phyloP scores from a whole-genome alignment of 2,329 filamentous ascomycete genomes.

The Fusarium sp. region DNA sequence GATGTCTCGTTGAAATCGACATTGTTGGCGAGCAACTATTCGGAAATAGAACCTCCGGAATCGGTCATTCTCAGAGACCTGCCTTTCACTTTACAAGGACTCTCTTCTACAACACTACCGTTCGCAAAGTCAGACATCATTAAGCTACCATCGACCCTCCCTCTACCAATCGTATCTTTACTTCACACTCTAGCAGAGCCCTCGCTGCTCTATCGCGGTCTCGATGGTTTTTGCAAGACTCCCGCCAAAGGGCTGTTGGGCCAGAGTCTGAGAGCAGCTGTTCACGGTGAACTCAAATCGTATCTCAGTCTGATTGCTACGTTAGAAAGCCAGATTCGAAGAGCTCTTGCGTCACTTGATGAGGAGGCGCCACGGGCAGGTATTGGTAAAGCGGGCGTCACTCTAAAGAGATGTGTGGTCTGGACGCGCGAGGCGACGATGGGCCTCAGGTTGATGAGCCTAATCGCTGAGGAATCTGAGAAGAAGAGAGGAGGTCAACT shows the following conservation, averaged over 20 bases:
- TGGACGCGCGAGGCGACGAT: slow-evolving; percentile 99
- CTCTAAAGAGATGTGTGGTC: slow-evolving; percentile 93
- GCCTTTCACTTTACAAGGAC: slow-evolving; percentile 92
- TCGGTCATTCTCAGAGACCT: slow-evolving; percentile 81
- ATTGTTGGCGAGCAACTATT: slow-evolving; percentile 70
- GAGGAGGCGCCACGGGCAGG: slow-evolving; percentile 76
- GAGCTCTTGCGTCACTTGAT: slow-evolving; percentile 82
- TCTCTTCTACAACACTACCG: slow-evolving; percentile 87
- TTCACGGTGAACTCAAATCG: slow-evolving; percentile 86
- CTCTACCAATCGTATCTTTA: slow-evolving; percentile 87
- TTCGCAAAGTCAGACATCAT: slow-evolving; percentile 80
- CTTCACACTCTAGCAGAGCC: slow-evolving; percentile 93
- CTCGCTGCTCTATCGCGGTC: slow-evolving; percentile 87
- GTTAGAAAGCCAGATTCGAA: slow-evolving; percentile 90
- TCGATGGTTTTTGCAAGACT: slow-evolving; percentile 86
- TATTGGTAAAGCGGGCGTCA: slow-evolving; percentile 90
- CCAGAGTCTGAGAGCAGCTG: slow-evolving; percentile 91
- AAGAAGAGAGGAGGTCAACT: slow-evolving; percentile 89
- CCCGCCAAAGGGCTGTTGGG: slow-evolving; percentile 87
- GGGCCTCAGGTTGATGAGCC: slow-evolving; percentile 91
- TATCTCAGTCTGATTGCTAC: slow-evolving; percentile 94
- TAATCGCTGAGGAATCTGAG: slow-evolving; percentile 93
- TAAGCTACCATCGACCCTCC: slow-evolving; percentile 83
- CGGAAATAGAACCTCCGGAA: slow-evolving; percentile 74
- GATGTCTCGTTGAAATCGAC: slow-evolving; percentile 72